phyloP scores from a whole-genome alignment of 331 rosid genomes.

The Cucumis variabilis region DNA sequence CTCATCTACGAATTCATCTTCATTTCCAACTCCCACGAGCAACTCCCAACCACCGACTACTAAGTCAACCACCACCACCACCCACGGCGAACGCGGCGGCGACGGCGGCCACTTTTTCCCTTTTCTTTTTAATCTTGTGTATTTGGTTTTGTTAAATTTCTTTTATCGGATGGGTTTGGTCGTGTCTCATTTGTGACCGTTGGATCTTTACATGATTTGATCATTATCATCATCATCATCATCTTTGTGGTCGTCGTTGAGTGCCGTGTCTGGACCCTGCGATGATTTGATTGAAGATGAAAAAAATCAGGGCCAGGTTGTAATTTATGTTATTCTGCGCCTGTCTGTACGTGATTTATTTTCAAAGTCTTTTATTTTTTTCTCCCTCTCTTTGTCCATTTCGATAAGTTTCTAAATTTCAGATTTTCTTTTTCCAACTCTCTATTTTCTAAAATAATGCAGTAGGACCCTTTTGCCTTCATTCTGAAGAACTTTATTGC shows the following conservation, averaged over 20 bases:
- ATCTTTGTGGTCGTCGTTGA: background rate
- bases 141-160: background rate
- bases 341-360: slow-evolving; percentile 22
- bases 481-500: too few relatives aligned
- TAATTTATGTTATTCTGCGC: slow-evolving; percentile 21
- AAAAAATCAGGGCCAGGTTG: slow-evolving; percentile 28
- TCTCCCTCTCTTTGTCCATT: background rate
- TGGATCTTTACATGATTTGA: slow-evolving; percentile 22
- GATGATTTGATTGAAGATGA: slow-evolving; percentile 24
- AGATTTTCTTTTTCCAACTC: background rate
- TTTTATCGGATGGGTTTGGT: slow-evolving; percentile 34
- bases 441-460: background rate
- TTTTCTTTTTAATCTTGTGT: background rate
- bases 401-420: background rate
- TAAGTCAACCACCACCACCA: slow-evolving; percentile 29
- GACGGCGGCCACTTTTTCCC: background rate
- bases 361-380: background rate
- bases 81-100: background rate
- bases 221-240: background rate
- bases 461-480: background rate
- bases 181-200: slow-evolving; percentile 20
- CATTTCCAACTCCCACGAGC: slow-evolving; percentile 75
- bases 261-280: background rate
- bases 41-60: slow-evolving; percentile 63
- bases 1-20: slow-evolving; percentile 67